A percentile compares a stretch with the other conserved stretches of the same genome.
Conservation (phyloP, 257 asterid species). For the Nicotiana knightiana region DNA sequence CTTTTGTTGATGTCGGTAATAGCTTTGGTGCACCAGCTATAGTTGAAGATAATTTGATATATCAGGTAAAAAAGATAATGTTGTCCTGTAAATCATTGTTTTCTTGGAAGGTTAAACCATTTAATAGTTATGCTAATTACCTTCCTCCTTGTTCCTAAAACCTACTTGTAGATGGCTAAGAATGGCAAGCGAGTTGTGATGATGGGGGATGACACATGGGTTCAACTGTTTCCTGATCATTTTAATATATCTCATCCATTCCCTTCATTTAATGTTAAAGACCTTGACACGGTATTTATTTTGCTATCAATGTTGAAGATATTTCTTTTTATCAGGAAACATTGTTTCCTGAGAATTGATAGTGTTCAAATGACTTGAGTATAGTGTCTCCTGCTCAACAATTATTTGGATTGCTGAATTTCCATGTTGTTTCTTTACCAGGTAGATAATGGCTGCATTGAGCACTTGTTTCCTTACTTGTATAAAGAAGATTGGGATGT, state of each 20-base stretch:
- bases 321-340: background rate
- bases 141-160: background rate
- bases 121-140: background rate
- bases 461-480: constrained; percentile 68
- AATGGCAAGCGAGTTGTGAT: constrained; percentile 88
- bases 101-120: background rate
- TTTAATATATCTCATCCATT: constrained; percentile 66
- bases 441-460: constrained; percentile 90
- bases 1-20: constrained; percentile 93
- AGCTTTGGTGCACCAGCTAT: constrained; percentile 99
- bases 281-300: constrained; percentile 68
- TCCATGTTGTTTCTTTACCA: constrained; percentile 28
- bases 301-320: background rate
- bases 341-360: background rate
- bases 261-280: constrained; percentile 96
- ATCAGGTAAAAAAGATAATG: constrained; percentile 45
- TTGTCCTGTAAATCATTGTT: background rate
- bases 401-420: constrained; percentile 2
- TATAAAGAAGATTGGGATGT: constrained; percentile 87
- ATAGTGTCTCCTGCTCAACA: background rate
- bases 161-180: constrained; percentile 53
- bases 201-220: constrained; percentile 99
- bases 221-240: constrained; percentile 85
- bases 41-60: constrained; percentile 85
- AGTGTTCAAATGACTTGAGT: background rate